Percentiles rank a stretch among this genome's conserved stretches.
phyloP scores from a whole-genome alignment of 352 stramenopile species.

The Globisporangium cederbergense region DNA sequence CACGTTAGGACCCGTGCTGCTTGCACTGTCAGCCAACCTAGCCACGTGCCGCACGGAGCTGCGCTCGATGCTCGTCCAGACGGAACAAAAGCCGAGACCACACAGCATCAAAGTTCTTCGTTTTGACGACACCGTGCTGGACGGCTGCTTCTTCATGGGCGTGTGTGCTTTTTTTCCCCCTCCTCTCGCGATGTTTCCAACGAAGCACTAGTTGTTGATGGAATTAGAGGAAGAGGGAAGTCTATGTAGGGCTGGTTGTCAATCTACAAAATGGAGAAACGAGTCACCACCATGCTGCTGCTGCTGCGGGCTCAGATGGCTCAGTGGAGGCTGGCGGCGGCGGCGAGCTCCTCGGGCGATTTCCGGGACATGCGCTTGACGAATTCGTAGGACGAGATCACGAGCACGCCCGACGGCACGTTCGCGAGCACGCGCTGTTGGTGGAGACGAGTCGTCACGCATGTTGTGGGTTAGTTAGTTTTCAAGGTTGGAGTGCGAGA shows the following conservation, averaged over 20 bases:
- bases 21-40: conserved; percentile 2
- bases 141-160: conserved; percentile 84
- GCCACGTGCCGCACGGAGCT: conserved; percentile 25
- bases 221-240: not conserved
- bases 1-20: not conserved
- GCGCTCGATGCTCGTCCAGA: conserved; percentile 97
- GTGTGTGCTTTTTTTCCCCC: conserved; percentile 21
- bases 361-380: conserved; percentile 85
- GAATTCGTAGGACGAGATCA: conserved; percentile 89
- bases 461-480: not conserved
- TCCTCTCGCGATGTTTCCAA: no score
- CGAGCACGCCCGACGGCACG: conserved; percentile 77
- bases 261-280: conserved; percentile 3
- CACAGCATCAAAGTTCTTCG: conserved; percentile 98
- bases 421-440: conserved; percentile 72
- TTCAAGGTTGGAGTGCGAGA: not conserved
- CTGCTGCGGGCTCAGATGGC: no score
- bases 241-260: conserved; percentile 1
- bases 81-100: conserved; percentile 97
- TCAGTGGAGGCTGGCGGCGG: not conserved
- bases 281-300: not conserved
- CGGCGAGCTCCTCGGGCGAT: conserved; percentile 28
- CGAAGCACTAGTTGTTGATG: no score
- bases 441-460: conserved; percentile 1
- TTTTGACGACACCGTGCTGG: conserved; percentile 75